A percentile compares a stretch with the other conserved stretches of the same genome.
These are phyloP conservation scores for Globisporangium perplexum DNA, from an alignment of 352 stramenopile genomes.

Conservation along the genomic window DNA sequence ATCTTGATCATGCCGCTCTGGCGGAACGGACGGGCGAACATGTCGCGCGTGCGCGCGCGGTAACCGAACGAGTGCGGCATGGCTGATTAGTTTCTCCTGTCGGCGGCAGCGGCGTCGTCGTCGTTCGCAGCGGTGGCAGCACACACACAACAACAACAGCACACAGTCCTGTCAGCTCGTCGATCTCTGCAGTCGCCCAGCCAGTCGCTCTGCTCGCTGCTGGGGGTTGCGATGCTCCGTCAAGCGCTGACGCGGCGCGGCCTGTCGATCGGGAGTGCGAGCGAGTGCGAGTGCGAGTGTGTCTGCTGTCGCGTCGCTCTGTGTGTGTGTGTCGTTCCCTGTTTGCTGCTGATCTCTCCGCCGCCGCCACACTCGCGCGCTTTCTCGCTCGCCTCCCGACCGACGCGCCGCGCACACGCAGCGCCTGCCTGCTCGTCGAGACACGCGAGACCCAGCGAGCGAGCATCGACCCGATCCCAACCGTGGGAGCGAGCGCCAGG, in stretches of 20 bases:
- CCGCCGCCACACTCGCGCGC: too few relatives aligned
- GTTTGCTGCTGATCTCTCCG: not conserved
- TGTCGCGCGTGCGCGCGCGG: slow-evolving; percentile 98
- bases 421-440: too few relatives aligned
- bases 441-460: too few relatives aligned
- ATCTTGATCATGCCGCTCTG: slow-evolving; percentile 95
- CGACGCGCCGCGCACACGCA: not conserved
- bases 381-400: too few relatives aligned
- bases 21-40: slow-evolving; percentile 99
- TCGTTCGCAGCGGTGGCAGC: slow-evolving; percentile 4
- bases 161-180: slow-evolving; percentile 16
- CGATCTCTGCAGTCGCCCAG: not conserved
- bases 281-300: not conserved
- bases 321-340: not conserved
- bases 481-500: not conserved
- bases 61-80: slow-evolving; percentile 99
- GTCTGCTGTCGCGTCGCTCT: not conserved
- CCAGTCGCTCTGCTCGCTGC: not conserved
- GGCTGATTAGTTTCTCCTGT: slow-evolving; percentile 38
- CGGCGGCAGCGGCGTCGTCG: slow-evolving; percentile 6
- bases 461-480: too few relatives aligned
- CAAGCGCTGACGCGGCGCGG: too few relatives aligned
- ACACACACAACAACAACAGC: slow-evolving; percentile 15
- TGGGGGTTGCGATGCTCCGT: not conserved
- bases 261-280: not conserved